A percentile compares a stretch with the other conserved stretches of the same genome.
Evolutionary conservation across 108 stramenopile genomes (phyloP).

Genomic region (Nitzschia sp.): DNA sequence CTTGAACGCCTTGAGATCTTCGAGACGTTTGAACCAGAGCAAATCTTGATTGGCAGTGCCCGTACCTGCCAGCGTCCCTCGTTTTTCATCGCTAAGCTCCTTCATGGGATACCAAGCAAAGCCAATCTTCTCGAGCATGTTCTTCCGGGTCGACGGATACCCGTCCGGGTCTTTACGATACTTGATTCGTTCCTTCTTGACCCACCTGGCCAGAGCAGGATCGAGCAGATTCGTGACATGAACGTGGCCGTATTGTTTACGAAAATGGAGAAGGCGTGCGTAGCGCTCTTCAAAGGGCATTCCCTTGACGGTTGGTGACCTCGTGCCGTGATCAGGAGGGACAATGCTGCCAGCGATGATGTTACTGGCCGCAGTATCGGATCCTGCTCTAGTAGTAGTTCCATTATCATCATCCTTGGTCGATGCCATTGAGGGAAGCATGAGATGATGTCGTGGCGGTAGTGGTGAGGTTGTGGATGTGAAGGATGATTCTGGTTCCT

Average conservation of each 20-base stretch:
- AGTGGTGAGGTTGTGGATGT: not conserved
- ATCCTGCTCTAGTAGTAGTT: not conserved
- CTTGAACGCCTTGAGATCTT: not conserved
- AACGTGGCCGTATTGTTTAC: conserved; percentile 30
- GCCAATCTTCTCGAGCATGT: not conserved
- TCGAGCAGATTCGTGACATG: conserved; percentile 20
- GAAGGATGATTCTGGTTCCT: not conserved
- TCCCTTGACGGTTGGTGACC: no score
- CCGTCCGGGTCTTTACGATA: conserved; percentile 8
- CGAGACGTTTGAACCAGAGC: not conserved
- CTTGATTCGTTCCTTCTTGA: conserved; percentile 32
- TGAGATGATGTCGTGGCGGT: no score
- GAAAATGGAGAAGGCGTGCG: conserved; percentile 22
- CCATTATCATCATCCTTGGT: no score
- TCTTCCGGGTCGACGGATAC: not conserved
- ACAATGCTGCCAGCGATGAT: no score
- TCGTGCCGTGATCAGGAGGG: no score
- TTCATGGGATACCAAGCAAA: not conserved
- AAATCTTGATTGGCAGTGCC: not conserved
- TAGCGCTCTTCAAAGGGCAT: no score
- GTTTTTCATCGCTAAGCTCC: not conserved
- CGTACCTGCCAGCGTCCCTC: not conserved
- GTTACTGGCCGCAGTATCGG: not conserved
- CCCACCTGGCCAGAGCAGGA: conserved; percentile 27
- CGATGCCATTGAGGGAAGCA: no score